Evolutionary conservation across 2,329 filamentous ascomycete species (phyloP), one percentile per base, ranked within the genome.

Genomic region (Chaetomiaceae sp.): DNA sequence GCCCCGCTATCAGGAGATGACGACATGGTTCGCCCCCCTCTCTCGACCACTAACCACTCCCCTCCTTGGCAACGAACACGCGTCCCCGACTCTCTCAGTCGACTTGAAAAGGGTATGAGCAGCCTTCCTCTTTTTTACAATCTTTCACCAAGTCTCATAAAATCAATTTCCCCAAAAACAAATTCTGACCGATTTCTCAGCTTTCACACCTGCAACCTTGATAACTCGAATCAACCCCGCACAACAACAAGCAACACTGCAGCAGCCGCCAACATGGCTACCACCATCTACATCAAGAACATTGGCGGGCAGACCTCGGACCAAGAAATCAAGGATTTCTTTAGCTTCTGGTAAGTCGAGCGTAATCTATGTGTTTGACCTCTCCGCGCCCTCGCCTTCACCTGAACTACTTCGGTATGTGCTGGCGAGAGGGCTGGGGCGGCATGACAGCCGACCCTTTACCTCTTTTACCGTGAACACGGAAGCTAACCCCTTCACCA

Each of bases 321-420:
- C 73, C 86, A 91, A 74, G 90, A 97, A 73, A 85, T 99, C 65
- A 84, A 84, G 67, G 91, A 96, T 69, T 99, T 99, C 80, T 99
- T 99, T 79, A 94, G 87, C 77, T 97, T 97, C 74, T 87, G 83
- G 89, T 92, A 79, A 69, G 82, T 66, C 25, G 25, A 27, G 25
- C 25, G n/a, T n/a, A n/a, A 27, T 27, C 25, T 9, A 27, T 27
- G 5, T 9, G 25, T 9, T 9, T 40, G 42, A 41, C n/a, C 44
- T 14, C 18, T 33, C 16, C 11, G 9, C 9, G 4, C 20, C 33
- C 3, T 34, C 16, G 16, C n/a, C 34, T 11, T 36, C 30, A 14
- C 10, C 25, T 10, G 7, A 44, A 2, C 20, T n/a, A n/a, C n/a
- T n/a, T n/a, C n/a, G n/a, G n/a, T n/a, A n/a, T n/a, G n/a, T n/a